A percentile compares a stretch with the other conserved stretches of the same genome.
These are phyloP conservation scores for Tetracentron sinense DNA, from an alignment of 164 flowering plant species.

Conservation along the genomic window DNA sequence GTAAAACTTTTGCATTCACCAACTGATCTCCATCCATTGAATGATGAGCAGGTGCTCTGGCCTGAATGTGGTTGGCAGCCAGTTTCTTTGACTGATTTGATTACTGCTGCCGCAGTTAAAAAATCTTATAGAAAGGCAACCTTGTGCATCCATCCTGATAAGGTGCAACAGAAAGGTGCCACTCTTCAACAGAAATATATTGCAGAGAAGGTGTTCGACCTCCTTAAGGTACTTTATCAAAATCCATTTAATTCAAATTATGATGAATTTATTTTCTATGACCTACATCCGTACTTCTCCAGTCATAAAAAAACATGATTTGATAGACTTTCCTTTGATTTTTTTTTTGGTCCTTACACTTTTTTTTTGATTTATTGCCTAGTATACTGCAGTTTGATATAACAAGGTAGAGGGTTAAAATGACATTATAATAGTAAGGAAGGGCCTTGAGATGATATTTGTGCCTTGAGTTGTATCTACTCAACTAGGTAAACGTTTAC, in stretches of 20 bases:
- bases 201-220: conserved; percentile 91
- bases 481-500: too few relatives aligned
- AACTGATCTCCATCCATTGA: conserved; percentile 2
- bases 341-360: too few relatives aligned
- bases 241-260: not conserved
- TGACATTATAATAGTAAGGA: too few relatives aligned
- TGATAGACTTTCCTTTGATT: too few relatives aligned
- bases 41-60: conserved; percentile 73
- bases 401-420: too few relatives aligned
- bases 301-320: too few relatives aligned
- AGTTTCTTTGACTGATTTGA: conserved; percentile 82
- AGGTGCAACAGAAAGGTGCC: conserved; percentile 97
- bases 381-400: too few relatives aligned
- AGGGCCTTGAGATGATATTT: too few relatives aligned
- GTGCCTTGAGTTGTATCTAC: too few relatives aligned
- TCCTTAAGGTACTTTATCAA: conserved; percentile 67
- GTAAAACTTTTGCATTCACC: not conserved
- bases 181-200: conserved; percentile 70
- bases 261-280: not conserved
- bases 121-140: conserved; percentile 81
- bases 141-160: conserved; percentile 86
- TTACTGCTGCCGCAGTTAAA: conserved; percentile 73
- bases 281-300: not conserved
- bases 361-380: not conserved
- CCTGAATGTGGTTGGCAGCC: conserved; percentile 89